Percentiles rank a stretch among this genome's conserved stretches.
Conservation (phyloP, 176 grass and related monocot genomes). For the Musa beccarii region DNA sequence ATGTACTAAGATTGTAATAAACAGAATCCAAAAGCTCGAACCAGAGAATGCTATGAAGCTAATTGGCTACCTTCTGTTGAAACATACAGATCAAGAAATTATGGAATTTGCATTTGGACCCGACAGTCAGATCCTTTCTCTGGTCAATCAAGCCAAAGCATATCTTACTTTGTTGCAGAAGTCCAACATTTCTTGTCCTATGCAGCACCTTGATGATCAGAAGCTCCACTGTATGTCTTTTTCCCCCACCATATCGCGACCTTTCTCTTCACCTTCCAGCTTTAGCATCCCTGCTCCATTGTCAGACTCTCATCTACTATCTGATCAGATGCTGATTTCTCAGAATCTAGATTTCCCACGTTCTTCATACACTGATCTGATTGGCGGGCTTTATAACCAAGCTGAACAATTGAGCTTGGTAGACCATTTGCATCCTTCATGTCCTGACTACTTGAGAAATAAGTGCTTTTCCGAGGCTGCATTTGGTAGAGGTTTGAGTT, state of each 20-base stretch:
- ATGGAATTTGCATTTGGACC: constrained; percentile 7
- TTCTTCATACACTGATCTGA: neutral
- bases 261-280: constrained; percentile 2
- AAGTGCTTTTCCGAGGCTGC: neutral
- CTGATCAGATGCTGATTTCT: neutral
- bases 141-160: constrained; percentile 33
- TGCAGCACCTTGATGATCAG: neutral
- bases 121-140: constrained; percentile 25
- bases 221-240: neutral
- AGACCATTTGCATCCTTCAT: neutral
- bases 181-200: constrained; percentile 14
- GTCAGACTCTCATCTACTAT: neutral
- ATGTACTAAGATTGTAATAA: constrained; percentile 22
- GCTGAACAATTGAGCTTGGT: neutral
- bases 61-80: constrained; percentile 23
- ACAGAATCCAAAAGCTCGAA: constrained; percentile 11
- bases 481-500: neutral
- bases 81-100: constrained; percentile 15
- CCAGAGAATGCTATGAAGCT: constrained; percentile 19
- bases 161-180: constrained; percentile 20
- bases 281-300: neutral
- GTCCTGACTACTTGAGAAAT: neutral
- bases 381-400: constrained; percentile 5
- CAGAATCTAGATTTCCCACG: constrained; percentile 7
- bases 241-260: neutral